Percentiles rank a stretch among this genome's conserved stretches.
These are phyloP conservation scores for Ilex asprella DNA, from an alignment of 257 asterid species.

Conservation along the genomic window DNA sequence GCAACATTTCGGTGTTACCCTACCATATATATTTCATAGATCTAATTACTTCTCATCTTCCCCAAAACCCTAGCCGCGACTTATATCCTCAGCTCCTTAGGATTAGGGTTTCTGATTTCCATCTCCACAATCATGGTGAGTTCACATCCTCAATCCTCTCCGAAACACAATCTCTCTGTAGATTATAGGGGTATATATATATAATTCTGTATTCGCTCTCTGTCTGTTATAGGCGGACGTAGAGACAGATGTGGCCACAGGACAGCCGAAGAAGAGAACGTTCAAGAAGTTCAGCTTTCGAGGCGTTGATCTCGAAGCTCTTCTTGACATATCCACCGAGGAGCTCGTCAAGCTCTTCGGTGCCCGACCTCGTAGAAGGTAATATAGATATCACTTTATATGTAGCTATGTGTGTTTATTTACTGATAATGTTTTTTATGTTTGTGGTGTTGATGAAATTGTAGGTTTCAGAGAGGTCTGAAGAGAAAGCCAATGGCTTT, in stretches of 20 bases:
- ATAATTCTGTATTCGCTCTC: not conserved
- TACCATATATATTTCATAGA: not conserved
- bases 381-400: not conserved
- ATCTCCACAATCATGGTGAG: not conserved
- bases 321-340: slow-evolving; percentile 26
- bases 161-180: too few species aligned
- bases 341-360: slow-evolving; percentile 21
- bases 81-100: not conserved
- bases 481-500: slow-evolving; percentile 40
- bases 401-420: not conserved
- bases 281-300: slow-evolving; percentile 3
- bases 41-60: not conserved
- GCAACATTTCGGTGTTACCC: too few species aligned
- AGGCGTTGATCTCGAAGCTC: slow-evolving; percentile 8
- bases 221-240: not conserved
- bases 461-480: slow-evolving; percentile 34
- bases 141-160: not conserved
- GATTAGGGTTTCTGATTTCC: not conserved
- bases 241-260: not conserved
- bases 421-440: not conserved
- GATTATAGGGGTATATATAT: too few species aligned
- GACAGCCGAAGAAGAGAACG: slow-evolving; percentile 2
- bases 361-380: slow-evolving; percentile 24
- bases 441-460: not conserved
- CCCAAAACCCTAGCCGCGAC: not conserved